Conservation (phyloP, 805 yeast species). For the Candida chauliodis region DNA sequence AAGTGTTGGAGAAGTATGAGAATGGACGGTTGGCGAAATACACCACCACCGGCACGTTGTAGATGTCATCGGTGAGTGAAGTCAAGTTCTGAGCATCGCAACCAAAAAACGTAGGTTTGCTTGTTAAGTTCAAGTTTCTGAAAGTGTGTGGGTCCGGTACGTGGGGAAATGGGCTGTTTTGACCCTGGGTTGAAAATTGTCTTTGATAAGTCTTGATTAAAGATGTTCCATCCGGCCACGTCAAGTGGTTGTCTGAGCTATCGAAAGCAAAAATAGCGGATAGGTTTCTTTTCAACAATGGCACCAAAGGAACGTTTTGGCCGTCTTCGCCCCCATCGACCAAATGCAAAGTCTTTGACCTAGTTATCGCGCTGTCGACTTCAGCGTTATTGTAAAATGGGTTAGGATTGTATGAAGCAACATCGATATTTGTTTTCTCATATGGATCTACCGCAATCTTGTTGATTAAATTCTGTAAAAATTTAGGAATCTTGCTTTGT, state of each 20-base stretch:
- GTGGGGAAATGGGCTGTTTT: conserved; percentile 68
- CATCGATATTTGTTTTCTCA: conserved; percentile 26
- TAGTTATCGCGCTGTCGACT: conserved; percentile 15
- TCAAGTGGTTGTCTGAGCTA: conserved; percentile 28
- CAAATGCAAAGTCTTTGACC: conserved; percentile 24
- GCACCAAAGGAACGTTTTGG: conserved; percentile 36
- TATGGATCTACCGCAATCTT: conserved; percentile 5
- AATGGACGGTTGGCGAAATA: conserved; percentile 73
- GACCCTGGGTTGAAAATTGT: conserved; percentile 42
- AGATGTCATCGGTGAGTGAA: conserved; percentile 30
- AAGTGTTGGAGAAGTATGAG: conserved; percentile 63
- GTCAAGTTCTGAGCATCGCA: conserved; percentile 68
- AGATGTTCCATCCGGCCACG: conserved; percentile 40
- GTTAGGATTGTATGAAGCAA: conserved; percentile 67
- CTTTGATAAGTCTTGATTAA: conserved; percentile 30
- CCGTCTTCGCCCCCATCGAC: conserved; percentile 42
- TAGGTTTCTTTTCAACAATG: conserved; percentile 24
- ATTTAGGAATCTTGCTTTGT: conserved; percentile 30
- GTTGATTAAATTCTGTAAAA: conserved; percentile 14
- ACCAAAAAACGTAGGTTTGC: conserved; percentile 78
- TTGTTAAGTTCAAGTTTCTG: conserved; percentile 54
- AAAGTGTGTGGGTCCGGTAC: conserved; percentile 72
- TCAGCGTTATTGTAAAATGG: conserved; percentile 48
- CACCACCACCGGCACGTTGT: conserved; percentile 70
- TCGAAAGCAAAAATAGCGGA: conserved; percentile 38